Evolutionary conservation across 2,329 filamentous ascomycete species (phyloP).

Genomic region (Aspergillus sp.): DNA sequence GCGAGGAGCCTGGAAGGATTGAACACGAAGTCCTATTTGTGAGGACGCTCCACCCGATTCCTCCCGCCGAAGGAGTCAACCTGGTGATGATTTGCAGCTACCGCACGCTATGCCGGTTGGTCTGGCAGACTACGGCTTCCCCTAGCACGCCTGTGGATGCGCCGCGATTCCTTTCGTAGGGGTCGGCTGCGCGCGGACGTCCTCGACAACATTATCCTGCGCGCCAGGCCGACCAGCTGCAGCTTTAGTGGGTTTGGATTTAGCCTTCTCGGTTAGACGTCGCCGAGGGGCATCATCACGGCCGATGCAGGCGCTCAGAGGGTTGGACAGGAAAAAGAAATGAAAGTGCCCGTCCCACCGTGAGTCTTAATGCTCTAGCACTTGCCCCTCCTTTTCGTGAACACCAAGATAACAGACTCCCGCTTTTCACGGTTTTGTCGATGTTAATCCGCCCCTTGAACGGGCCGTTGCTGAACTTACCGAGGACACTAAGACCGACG

Average conservation of each 20-base stretch:
- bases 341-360: not conserved
- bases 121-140: not conserved
- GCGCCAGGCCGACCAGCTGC: not conserved
- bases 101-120: slow-evolving; percentile 1
- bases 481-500: not conserved
- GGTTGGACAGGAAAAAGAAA: not conserved
- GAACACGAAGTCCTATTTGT: not conserved
- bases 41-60: not conserved
- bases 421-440: not conserved
- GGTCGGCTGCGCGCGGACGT: not conserved
- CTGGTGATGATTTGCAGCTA: slow-evolving; percentile 13
- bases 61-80: not conserved
- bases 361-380: too few species aligned
- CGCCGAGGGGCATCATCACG: slow-evolving; percentile 2
- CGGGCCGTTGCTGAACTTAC: not conserved
- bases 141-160: not conserved
- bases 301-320: not conserved
- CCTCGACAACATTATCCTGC: not conserved
- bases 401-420: too few species aligned
- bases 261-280: slow-evolving; percentile 7
- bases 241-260: slow-evolving; percentile 5
- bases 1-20: not conserved
- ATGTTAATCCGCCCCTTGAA: not conserved
- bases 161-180: not conserved
- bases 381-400: too few species aligned